Percentiles rank a stretch among this genome's conserved stretches.
These are phyloP conservation scores for Fragilaria radians DNA, from an alignment of 108 stramenopile species.

Conservation along the genomic window DNA sequence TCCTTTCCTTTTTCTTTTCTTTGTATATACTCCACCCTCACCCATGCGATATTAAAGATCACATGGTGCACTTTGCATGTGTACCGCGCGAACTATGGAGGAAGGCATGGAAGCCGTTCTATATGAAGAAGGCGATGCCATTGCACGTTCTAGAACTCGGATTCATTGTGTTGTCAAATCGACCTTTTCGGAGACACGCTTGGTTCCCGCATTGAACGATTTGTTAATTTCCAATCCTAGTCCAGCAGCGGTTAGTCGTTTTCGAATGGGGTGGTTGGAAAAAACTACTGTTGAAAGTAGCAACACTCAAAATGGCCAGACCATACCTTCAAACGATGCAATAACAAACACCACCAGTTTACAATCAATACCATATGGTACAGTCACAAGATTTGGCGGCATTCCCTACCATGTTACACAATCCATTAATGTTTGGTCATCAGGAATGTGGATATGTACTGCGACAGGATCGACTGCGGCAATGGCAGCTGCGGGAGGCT, in stretches of 20 bases:
- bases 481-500: conserved; percentile 89
- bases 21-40: no score
- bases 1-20: no score
- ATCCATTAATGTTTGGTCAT: conserved; percentile 86
- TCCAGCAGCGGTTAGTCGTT: conserved; percentile 90
- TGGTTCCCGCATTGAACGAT: conserved; percentile 95
- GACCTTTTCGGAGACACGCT: conserved; percentile 89
- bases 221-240: conserved; percentile 90
- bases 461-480: conserved; percentile 89
- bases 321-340: not conserved
- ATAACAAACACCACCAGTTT: not conserved
- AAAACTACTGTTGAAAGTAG: conserved; percentile 13
- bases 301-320: conserved; percentile 3
- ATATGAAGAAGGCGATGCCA: conserved; percentile 58
- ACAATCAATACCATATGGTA: conserved; percentile 44
- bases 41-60: conserved; percentile 32
- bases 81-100: conserved; percentile 68
- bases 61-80: conserved; percentile 86
- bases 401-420: conserved; percentile 54
- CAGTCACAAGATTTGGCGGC: conserved; percentile 72
- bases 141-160: conserved; percentile 51
- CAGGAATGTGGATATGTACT: conserved; percentile 78
- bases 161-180: conserved; percentile 87
- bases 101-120: conserved; percentile 69
- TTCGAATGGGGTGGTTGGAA: conserved; percentile 76